Evolutionary conservation across 352 stramenopile species (phyloP), one percentile per base, ranked within the genome.

Genomic region (Phytophthora pinifolia): DNA sequence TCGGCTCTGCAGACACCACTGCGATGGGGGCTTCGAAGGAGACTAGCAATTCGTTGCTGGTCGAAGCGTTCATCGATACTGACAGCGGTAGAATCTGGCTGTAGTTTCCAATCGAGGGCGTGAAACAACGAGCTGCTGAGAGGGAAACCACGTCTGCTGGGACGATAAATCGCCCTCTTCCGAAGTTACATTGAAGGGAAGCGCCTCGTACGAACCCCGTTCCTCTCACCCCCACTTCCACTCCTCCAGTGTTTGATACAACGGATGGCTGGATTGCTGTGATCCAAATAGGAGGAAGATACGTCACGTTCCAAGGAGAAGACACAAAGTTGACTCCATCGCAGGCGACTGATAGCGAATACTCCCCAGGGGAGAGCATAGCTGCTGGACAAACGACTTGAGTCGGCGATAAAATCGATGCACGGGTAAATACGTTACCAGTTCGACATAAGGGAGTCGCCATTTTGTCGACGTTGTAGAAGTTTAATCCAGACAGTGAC

Each of bases 21-120:
- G 54, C 8, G 1, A 76, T 46, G 1, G 65, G 63, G 12, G 47
- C 47, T 25, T 68, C 60, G 12, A 83, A 78, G 2, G 50, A 54
- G 25, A 79, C 9, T 14, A 81, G 22, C 12, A 79, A 32, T 6
- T 65, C 53, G 50, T 80, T 77, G 46, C 66, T 79, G 10, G 15
- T 10, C 2, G 44, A 50, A 2, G 18, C 22, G 13, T 59, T 47
- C 8, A 48, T 33, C 0, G 27, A 32, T 9, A 83, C 0, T 5
- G 49, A 65, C 6, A 83, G 5, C 0, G 70, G 36, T 32, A 83
- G 18, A 25, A 59, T 49, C 9, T 58, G 57, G 45, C 41, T 61
- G 13, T 38, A 5, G 4, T 32, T 12, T 2, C 46, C 18, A 9
- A 70, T 43, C 14, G 6, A 51, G 13, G 65, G 67, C 14, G 49